Percentiles rank a stretch among this genome's conserved stretches.
Conservation (phyloP, 2,329 filamentous ascomycete species). For the Fusarium sp. region DNA sequence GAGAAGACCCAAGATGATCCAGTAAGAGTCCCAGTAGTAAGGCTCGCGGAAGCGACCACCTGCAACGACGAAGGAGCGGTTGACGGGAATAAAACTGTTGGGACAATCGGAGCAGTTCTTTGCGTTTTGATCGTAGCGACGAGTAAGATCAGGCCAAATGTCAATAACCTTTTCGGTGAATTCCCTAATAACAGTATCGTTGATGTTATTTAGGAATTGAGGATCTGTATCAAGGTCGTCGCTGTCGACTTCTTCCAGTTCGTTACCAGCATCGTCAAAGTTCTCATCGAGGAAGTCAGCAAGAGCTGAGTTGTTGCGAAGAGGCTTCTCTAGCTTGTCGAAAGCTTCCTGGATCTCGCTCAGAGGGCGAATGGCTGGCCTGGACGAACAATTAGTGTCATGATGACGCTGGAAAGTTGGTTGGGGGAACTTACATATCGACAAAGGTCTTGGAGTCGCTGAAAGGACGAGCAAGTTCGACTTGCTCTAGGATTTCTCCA, state of each 20-base stretch:
- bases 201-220: slow-evolving; percentile 66
- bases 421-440: slow-evolving; percentile 64
- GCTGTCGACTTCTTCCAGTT: slow-evolving; percentile 65
- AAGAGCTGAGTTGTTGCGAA: slow-evolving; percentile 71
- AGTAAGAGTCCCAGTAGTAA: slow-evolving; percentile 79
- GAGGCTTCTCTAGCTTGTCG: slow-evolving; percentile 66
- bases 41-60: slow-evolving; percentile 77
- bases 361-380: slow-evolving; percentile 69
- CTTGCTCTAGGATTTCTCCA: slow-evolving; percentile 69
- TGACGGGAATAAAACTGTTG: slow-evolving; percentile 73
- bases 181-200: slow-evolving; percentile 68
- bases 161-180: slow-evolving; percentile 73
- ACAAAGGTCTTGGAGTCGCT: slow-evolving; percentile 77
- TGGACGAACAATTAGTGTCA: slow-evolving; percentile 43
- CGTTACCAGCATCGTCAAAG: slow-evolving; percentile 72
- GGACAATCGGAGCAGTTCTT: slow-evolving; percentile 69
- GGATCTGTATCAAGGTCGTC: slow-evolving; percentile 66
- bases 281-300: slow-evolving; percentile 70
- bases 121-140: slow-evolving; percentile 63
- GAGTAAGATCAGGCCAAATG: slow-evolving; percentile 76
- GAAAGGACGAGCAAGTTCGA: slow-evolving; percentile 73
- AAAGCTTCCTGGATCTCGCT: slow-evolving; percentile 71
- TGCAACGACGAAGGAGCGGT: slow-evolving; percentile 75
- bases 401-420: not conserved
- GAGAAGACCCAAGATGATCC: slow-evolving; percentile 73